A percentile compares a stretch with the other conserved stretches of the same genome.
Evolutionary conservation across 208 protist species (phyloP).

Genomic region (Crithidia thermophila): DNA sequence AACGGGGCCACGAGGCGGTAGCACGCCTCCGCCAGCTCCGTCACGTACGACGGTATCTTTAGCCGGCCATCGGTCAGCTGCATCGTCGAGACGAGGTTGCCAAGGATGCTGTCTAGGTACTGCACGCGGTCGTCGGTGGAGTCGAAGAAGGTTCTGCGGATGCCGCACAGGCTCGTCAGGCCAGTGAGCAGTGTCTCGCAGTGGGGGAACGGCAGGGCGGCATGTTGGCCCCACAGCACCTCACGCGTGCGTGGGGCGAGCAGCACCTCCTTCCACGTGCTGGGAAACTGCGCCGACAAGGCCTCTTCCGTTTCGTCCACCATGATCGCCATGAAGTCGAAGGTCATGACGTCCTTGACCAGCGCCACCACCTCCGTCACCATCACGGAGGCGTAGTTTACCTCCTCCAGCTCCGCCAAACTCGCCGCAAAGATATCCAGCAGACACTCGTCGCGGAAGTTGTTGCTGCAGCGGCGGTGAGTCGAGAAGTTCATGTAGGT

Average conservation of each 20-base stretch:
- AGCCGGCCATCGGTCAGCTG: conserved; percentile 57
- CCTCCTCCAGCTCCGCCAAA: conserved; percentile 46
- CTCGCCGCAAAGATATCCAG: conserved; percentile 60
- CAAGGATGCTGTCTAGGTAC: conserved; percentile 62
- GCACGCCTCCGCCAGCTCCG: conserved; percentile 56
- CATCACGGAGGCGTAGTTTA: conserved; percentile 31
- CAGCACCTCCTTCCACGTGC: conserved; percentile 64
- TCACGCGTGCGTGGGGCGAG: conserved; percentile 49
- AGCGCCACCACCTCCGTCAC: conserved; percentile 53
- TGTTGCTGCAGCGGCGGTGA: conserved; percentile 80
- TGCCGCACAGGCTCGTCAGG: conserved; percentile 68
- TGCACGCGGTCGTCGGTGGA: conserved; percentile 57
- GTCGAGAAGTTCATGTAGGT: conserved; percentile 76
- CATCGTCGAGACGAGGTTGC: conserved; percentile 36
- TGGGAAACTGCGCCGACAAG: conserved; percentile 71
- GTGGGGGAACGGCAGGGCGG: conserved; percentile 64
- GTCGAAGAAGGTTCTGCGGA: conserved; percentile 84
- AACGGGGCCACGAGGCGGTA: conserved; percentile 62
- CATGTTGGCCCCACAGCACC: conserved; percentile 78
- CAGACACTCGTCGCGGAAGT: conserved; percentile 74
- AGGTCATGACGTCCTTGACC: conserved; percentile 64
- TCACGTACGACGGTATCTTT: conserved; percentile 70
- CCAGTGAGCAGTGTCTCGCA: conserved; percentile 65
- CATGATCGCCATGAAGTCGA: conserved; percentile 88
- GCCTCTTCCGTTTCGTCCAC: conserved; percentile 86